Base-by-base conservation (phyloP, 2,329 filamentous ascomycete species). In the Fusarium drepaniforme region DNA sequence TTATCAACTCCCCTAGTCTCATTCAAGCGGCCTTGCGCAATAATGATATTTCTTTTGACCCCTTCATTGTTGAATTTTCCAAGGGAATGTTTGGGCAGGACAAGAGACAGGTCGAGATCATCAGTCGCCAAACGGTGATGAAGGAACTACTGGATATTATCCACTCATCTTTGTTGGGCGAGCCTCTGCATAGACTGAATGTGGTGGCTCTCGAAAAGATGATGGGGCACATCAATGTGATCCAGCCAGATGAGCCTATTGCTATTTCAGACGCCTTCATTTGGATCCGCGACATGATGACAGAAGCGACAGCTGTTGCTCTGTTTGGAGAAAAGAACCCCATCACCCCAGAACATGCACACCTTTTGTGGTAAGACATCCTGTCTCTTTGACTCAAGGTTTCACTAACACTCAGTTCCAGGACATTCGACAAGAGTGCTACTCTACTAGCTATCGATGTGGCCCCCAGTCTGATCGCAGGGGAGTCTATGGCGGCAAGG, bases 271-370 rank as follows among this genome's bases (percentile, higher is more conserved):
- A 84, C 21, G 61, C 85, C 2, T 87, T 80, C 66, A 25, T 77
- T 0, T 87, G 84, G 85, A 51, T 86, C 4, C 80, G 83, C 9
- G 66, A 82, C 2, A 68, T 81, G 4, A 79, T 86, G 60, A 84
- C 84, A 11, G 68, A 81, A 18, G 83, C 85, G 1, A 84, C 84
- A 0, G 79, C 79, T 21, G 73, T 80, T 21, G 82, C 83, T 1
- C 73, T 89, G 37, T 87, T 83, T 58, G 87, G 87, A 4, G 80
- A 82, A 0, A 72, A 85, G 11, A 88, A 87, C 62, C 85, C 86
- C 1, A 42, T 78, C 7, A 68, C 67, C 0, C 5, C 46, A 1
- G 63, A 75, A 3, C 63, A 86, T 12, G 76, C 80, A 5, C 71
- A 87, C 5, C 64, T 84, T 3, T 80, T 87, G n/a, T 83, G 81